Evolutionary conservation across 106 monocot species (phyloP).

Genomic region (Dendrobium officinale): DNA sequence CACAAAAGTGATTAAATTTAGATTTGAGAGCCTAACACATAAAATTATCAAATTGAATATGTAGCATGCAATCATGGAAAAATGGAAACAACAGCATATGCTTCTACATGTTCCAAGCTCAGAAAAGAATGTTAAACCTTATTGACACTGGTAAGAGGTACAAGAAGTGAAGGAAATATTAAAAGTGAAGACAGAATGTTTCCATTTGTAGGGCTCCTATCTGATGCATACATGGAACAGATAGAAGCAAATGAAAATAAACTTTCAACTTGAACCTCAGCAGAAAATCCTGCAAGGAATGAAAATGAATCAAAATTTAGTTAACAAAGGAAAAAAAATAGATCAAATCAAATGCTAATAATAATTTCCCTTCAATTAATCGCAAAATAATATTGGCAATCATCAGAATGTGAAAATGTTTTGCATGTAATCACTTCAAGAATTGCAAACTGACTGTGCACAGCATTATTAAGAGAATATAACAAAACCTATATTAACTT

Average conservation of each 20-base stretch:
- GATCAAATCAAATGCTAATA: not conserved
- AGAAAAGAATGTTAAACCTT: slow-evolving; percentile 38
- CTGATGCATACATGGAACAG: slow-evolving; percentile 35
- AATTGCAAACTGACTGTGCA: not conserved
- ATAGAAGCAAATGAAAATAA: slow-evolving; percentile 38
- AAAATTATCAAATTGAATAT: not conserved
- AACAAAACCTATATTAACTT: not conserved
- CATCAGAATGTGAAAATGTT: not conserved
- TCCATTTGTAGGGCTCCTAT: slow-evolving; percentile 24
- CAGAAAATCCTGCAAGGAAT: slow-evolving; percentile 42
- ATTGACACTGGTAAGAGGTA: slow-evolving; percentile 61
- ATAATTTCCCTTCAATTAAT: not conserved
- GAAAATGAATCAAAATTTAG: slow-evolving; percentile 1
- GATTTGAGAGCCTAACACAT: not conserved
- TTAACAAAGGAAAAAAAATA: not conserved
- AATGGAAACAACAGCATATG: no score
- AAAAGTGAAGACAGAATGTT: slow-evolving; percentile 43
- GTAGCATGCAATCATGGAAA: no score
- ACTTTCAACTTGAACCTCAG: slow-evolving; percentile 60
- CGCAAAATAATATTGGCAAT: not conserved
- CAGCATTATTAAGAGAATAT: not conserved
- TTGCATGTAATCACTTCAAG: not conserved
- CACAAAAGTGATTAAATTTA: not conserved
- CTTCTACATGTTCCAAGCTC: no score
- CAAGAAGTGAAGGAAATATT: slow-evolving; percentile 60